Evolutionary conservation across 106 monocot genomes (phyloP), one percentile per base, ranked within the genome.

Genomic region (Chionographis japonica): DNA sequence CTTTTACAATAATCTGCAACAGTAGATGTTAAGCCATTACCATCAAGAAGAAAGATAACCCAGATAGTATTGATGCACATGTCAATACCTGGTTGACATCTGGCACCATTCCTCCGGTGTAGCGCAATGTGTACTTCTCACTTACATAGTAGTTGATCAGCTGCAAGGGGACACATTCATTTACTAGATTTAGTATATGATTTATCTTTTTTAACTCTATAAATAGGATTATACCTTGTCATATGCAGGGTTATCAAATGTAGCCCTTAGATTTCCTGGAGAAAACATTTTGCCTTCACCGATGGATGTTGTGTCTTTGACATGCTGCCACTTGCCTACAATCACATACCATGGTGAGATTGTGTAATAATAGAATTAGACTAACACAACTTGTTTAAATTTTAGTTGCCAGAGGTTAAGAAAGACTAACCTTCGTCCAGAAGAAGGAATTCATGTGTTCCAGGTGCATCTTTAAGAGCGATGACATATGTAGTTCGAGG

Each of bases 101-200:
- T 12, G 95, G 95, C 14, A 95, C 95, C 95, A 95, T 95, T 63
- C 95, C 95, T 72, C 95, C 95, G 1, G 95, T 95, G 84, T 95
- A 95, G 6, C 95, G 95, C 81, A 95, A 63, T n/a, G 95, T 95
- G 74, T 95, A 95, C 68, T 92, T 95, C 77, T 92, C 92, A 38
- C 76, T 84, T 3, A 95, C 86, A 57, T 95, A 95, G 79, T 92
- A 95, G 67, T 92, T 77, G 75, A 90, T 86, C 69, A 90, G 67
- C 89, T 90, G 86, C 66, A 74, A 15, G 50, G 15, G 14, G 27
- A 54, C 15, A 17, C 39, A n/a, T 51, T 54, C 58, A 74, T 51
- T 37, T 66, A 60, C 17, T n/a, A 62, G 27, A 50, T 38, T 40
- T 60, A 42, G 40, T 37, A 9, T 12, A 11, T 20, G 16, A 9